These are phyloP conservation scores for Litchi chinensis DNA, from an alignment of 345 rosid species.

Conservation along the genomic window DNA sequence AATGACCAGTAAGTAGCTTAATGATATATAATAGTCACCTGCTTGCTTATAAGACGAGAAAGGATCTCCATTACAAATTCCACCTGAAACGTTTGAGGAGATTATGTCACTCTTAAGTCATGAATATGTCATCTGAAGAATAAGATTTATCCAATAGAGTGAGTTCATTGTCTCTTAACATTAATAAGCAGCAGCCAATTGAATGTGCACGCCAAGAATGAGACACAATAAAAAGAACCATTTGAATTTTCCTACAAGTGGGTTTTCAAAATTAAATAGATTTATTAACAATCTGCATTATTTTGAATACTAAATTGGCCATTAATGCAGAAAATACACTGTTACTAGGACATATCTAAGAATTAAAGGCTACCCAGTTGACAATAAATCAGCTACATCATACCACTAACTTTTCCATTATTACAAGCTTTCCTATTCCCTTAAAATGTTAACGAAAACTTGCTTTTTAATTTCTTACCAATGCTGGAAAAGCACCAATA, in stretches of 20 bases:
- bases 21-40: conserved; percentile 52
- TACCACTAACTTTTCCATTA: background rate
- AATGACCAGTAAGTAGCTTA: conserved; percentile 8
- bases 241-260: background rate
- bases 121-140: background rate
- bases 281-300: background rate
- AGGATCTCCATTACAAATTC: conserved; percentile 94
- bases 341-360: background rate
- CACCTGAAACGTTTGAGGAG: conserved; percentile 50
- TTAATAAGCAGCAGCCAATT: background rate
- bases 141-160: background rate
- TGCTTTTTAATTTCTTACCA: conserved; percentile 51
- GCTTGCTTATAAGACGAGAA: conserved; percentile 92
- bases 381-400: background rate
- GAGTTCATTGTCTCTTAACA: background rate
- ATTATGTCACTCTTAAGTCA: conserved; percentile 12
- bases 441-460: conserved; percentile 11
- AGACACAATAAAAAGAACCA: background rate
- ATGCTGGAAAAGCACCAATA: conserved; percentile 90
- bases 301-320: background rate
- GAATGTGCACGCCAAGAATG: background rate
- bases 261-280: background rate
- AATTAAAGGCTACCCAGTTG: background rate
- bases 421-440: background rate
- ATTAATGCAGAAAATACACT: background rate